Evolutionary conservation across 2,329 filamentous ascomycete species (phyloP), one percentile per base, ranked within the genome.

Genomic region (Neurospora sp.): DNA sequence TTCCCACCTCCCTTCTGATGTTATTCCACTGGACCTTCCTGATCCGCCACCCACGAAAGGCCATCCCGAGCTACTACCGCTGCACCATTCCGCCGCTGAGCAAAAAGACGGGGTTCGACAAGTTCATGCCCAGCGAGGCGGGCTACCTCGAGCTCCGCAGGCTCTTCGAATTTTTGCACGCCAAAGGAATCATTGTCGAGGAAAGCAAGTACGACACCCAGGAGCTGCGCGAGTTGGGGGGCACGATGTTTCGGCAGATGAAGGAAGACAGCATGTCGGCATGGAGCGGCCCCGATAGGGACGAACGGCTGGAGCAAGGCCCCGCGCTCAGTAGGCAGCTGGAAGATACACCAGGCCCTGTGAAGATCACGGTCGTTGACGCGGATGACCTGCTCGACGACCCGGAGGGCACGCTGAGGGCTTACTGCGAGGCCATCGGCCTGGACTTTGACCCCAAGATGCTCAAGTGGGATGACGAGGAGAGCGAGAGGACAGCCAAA

Each of bases 11-110:
- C 38, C 82, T 93, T 71, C 84, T 98, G 70, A 86, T 89, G 77
- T 85, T 89, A 74, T 98, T 97, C 82, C 93, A 97, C 81, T 98
- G 95, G 82, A 93, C 94, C 28, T 98, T 99, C 82, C 86, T 98
- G 73, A 98, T 99, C 84, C 94, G 96, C 70, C 93, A 98, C 79
- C 96, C 96, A n/a, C 89, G 93, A 76, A 89, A 89, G 78, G 91
- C 92, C 76, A 94, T 98, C 74, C 96, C 96, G 8, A 97, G 93
- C 66, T 98, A 95, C 84, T 97, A 91, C 85, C 91, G 95, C 75
- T 98, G 95, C 86, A 97, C 93, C 67, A 87, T 97, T 69, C 94
- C 96, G 15, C 96, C 96, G 0, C 85, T 97, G 70, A 89, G 91
- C 77, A 84, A 90, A 66, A 82, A 93, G 72, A 98, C 95, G 0